Evolutionary conservation across 257 asterid species (phyloP).

Genomic region (Linaria vulgaris): DNA sequence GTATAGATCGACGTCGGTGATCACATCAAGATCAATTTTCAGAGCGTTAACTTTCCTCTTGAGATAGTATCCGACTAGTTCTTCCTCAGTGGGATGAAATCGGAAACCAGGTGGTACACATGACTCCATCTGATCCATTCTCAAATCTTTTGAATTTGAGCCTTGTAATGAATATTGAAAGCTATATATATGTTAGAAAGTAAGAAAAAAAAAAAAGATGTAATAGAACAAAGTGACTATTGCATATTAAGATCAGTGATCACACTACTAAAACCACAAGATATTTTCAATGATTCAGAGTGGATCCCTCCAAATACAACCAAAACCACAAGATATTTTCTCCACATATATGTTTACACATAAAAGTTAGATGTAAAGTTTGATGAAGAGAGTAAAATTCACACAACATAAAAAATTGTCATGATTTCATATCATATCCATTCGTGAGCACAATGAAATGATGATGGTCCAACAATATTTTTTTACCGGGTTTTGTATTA

Average conservation of each 20-base stretch:
- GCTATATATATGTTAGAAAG: conserved; percentile 8
- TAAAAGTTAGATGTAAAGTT: background rate
- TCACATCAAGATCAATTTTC: conserved; percentile 76
- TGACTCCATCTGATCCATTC: conserved; percentile 65
- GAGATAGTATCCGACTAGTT: conserved; percentile 88
- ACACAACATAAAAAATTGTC: conserved; percentile 43
- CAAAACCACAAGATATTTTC: conserved; percentile 2
- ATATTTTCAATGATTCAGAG: background rate
- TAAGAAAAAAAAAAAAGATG: background rate
- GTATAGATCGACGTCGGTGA: conserved; percentile 79
- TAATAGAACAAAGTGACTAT: too few relatives aligned
- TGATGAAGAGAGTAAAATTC: conserved; percentile 46
- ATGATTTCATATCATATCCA: conserved; percentile 48
- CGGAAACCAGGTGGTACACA: conserved; percentile 92
- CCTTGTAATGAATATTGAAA: background rate
- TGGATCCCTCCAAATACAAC: conserved; percentile 15
- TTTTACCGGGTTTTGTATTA: too few relatives aligned
- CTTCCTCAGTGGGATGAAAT: conserved; percentile 94
- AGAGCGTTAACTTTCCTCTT: conserved; percentile 59
- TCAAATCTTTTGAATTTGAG: background rate
- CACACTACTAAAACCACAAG: background rate
- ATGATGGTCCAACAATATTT: conserved; percentile 39
- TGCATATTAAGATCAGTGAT: background rate
- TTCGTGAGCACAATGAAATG: conserved; percentile 60
- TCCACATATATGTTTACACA: too few relatives aligned